Evolutionary conservation across 257 asterid genomes (phyloP).

Genomic region (Gynochthodes officinalis): DNA sequence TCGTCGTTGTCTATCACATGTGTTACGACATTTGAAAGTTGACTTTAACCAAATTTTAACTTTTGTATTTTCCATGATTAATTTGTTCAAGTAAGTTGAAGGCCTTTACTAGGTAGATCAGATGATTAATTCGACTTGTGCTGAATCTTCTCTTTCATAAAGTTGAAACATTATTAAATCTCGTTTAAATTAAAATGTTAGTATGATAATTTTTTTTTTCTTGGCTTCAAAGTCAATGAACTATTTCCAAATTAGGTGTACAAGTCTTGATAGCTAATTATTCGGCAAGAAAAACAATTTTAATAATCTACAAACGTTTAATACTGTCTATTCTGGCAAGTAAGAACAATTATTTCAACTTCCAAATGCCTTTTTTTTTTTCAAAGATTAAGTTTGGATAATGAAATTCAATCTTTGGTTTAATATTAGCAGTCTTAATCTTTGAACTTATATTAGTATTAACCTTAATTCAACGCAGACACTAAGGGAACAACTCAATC

Average conservation of each 20-base stretch:
- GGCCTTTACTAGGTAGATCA: not conserved
- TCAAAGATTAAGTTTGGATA: too few species aligned
- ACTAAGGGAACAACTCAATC: too few species aligned
- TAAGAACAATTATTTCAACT: not conserved
- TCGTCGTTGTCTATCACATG: not conserved
- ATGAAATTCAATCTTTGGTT: not conserved
- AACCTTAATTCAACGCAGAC: too few species aligned
- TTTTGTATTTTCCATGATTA: not conserved
- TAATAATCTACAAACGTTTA: not conserved
- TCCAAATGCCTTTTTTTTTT: not conserved
- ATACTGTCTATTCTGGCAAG: not conserved
- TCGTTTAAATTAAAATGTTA: too few species aligned
- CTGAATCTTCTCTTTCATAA: not conserved
- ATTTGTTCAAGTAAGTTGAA: not conserved
- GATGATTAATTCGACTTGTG: too few species aligned
- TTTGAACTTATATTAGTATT: too few species aligned
- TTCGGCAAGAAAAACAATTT: not conserved
- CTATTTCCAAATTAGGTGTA: not conserved
- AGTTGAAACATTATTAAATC: not conserved
- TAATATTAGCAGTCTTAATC: too few species aligned
- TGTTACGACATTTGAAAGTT: slow-evolving; percentile 3
- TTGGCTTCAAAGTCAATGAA: not conserved
- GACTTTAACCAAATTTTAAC: not conserved
- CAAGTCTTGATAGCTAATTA: not conserved
- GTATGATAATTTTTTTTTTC: too few species aligned